Percentiles rank a stretch among this genome's conserved stretches.
phyloP scores from a whole-genome alignment of 441 rosid genomes.

The Heliophila coronopifolia region DNA sequence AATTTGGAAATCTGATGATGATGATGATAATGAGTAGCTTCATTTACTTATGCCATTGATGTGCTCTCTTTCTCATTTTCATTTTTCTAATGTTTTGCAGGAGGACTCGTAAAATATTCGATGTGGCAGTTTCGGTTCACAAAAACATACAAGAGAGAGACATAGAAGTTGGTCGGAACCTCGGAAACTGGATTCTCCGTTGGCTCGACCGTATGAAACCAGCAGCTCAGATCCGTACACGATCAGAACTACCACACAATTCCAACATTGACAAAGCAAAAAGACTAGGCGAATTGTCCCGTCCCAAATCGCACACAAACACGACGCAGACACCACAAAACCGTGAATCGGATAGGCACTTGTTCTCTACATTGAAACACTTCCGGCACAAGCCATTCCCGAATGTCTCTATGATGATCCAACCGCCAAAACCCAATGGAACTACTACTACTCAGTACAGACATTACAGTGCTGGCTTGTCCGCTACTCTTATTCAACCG shows the following conservation, averaged over 20 bases:
- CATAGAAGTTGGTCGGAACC: conserved; percentile 70
- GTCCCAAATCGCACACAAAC: conserved; percentile 34
- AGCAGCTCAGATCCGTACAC: conserved; percentile 64
- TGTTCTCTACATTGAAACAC: conserved; percentile 43
- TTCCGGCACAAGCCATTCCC: conserved; percentile 48
- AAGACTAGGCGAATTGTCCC: conserved; percentile 32
- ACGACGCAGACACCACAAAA: conserved; percentile 29
- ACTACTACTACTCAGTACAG: conserved; percentile 49
- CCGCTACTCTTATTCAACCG: conserved; percentile 19
- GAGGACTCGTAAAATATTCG: conserved; percentile 52
- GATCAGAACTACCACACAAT: conserved; percentile 22
- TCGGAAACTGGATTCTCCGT: conserved; percentile 85
- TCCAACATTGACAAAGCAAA: conserved; percentile 32
- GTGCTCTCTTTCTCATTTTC: neutral
- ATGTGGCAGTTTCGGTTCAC: conserved; percentile 60
- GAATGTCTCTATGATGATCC: conserved; percentile 53
- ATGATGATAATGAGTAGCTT: no score
- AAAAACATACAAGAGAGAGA: conserved; percentile 73
- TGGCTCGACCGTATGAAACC: conserved; percentile 82
- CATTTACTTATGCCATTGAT: neutral
- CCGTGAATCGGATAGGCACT: conserved; percentile 43
- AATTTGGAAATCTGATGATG: no score
- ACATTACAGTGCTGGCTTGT: conserved; percentile 32
- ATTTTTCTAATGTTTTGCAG: conserved; percentile 27
- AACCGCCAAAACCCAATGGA: conserved; percentile 43